Evolutionary conservation across 1,284 basidiomycete species (phyloP), one percentile per base, ranked within the genome.

Genomic region (Cutaneotrichosporon cutaneum): DNA sequence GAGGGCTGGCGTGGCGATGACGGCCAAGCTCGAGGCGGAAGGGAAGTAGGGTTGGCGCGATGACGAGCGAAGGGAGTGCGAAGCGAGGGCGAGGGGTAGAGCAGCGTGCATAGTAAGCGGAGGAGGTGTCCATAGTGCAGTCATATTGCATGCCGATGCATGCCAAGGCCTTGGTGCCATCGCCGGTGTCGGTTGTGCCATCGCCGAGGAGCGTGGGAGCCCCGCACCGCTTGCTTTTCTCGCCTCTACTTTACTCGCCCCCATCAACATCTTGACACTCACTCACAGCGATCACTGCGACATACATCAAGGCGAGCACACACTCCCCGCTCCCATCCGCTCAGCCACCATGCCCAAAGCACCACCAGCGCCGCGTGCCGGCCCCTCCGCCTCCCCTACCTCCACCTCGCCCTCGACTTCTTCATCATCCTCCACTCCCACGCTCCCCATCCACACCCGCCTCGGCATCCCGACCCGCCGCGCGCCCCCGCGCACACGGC

Each of bases 401-500:
- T 8, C 35, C 5, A 14, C 35, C 16, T 36, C 35, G 11, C 16
- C 35, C 16, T 36, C 35, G 9, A 10, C 33, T 33, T 33, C 33
- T 14, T 16, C 36, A 16, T 1, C 13, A 11, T 16, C 36, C 36
- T 14, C 36, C 36, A 16, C 36, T 16, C 36, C 36, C 39, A 36
- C 10, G 6, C 3, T 36, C 27, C 27, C 48, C 6, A 27, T 50
- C 13, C 16, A 50, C 48, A 50, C 48, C 13, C 48, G 48, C 48
- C 48, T 50, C 48, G 48, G 48, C 48, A 51, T 51, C 26, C 48
- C 48, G 26, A 8, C 48, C 16, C 48, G 48, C 48, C 48, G 48
- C 16, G 13, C 16, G 4, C 48, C 48, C 5, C 48, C 48, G 1
- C 48, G 48, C 16, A 27, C 48, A 5, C 48, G 26, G 16, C 48